Evolutionary conservation across 768 basidiomycete genomes (phyloP).

Genomic region (Lactarius akahatsu): DNA sequence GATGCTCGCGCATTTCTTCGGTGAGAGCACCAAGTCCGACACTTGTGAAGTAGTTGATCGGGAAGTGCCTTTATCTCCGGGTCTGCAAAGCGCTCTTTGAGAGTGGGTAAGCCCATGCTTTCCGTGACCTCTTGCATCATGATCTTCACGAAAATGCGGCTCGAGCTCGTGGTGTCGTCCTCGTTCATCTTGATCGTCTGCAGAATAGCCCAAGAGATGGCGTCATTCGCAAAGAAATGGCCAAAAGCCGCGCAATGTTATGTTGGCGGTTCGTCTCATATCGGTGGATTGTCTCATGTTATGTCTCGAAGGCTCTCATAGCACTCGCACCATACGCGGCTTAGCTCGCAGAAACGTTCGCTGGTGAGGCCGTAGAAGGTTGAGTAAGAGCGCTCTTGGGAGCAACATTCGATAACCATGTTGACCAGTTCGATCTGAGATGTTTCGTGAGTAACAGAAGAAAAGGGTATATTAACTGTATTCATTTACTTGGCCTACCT

Average conservation of each 20-base stretch:
- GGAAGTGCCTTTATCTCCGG: conserved; percentile 74
- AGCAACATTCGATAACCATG: conserved; percentile 99
- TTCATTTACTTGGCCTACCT: conserved; percentile 78
- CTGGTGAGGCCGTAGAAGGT: conserved; percentile 96
- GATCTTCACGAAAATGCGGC: conserved; percentile 97
- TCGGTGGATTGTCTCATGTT: conserved; percentile 95
- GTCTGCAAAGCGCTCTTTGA: conserved; percentile 90
- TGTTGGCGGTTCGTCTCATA: conserved; percentile 98
- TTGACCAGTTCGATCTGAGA: conserved; percentile 90
- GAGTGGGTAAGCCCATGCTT: conserved; percentile 80
- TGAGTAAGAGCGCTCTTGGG: conserved; percentile 96
- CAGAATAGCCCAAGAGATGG: conserved; percentile 85
- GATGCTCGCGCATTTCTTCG: conserved; percentile 94
- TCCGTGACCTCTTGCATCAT: conserved; percentile 95
- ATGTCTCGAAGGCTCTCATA: conserved; percentile 87
- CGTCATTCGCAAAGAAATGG: conserved; percentile 84
- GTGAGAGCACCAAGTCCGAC: conserved; percentile 88
- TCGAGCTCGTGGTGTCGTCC: conserved; percentile 94
- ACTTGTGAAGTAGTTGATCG: conserved; percentile 98
- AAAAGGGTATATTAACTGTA: conserved; percentile 48
- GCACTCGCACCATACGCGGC: conserved; percentile 88
- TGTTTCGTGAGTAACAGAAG: conserved; percentile 6
- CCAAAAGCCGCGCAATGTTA: conserved; percentile 98
- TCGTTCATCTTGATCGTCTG: conserved; percentile 91
- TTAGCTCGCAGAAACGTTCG: conserved; percentile 95